phyloP scores from a whole-genome alignment of 2,329 filamentous ascomycete genomes.

The Pseudogymnoascus verrucosus region DNA sequence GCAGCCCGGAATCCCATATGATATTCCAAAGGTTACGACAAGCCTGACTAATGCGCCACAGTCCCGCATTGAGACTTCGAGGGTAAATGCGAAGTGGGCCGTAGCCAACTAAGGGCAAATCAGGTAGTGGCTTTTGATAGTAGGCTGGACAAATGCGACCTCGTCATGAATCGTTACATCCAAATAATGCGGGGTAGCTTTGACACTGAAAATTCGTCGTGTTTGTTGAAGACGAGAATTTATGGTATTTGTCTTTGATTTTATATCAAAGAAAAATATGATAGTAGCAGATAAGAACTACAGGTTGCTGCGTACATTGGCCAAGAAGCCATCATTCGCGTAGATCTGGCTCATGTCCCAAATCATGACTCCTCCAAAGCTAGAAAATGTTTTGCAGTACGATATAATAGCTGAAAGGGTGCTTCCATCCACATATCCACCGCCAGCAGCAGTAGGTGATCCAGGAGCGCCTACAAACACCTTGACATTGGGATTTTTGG shows the following conservation, averaged over 20 bases:
- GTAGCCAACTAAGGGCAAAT: neutral
- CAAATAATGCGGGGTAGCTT: neutral
- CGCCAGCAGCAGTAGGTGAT: conserved; percentile 36
- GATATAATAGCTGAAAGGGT: conserved; percentile 42
- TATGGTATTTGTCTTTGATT: conserved; percentile 4
- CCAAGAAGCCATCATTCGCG: conserved; percentile 49
- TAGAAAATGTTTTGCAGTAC: conserved; percentile 46
- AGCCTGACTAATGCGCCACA: neutral
- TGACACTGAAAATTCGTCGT: neutral
- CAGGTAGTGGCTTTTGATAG: neutral
- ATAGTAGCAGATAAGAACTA: conserved; percentile 26
- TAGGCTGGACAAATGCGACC: neutral
- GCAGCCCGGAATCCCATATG: neutral
- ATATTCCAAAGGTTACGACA: neutral
- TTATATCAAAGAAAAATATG: conserved; percentile 7
- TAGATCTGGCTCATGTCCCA: conserved; percentile 59
- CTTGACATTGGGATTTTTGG: conserved; percentile 52
- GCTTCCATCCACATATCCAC: conserved; percentile 45
- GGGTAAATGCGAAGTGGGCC: neutral
- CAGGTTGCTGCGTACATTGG: conserved; percentile 28
- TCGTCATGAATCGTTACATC: neutral
- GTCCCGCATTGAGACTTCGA: neutral
- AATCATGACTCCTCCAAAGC: conserved; percentile 61
- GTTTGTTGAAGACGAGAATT: neutral
- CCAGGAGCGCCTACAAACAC: conserved; percentile 55